phyloP scores from a whole-genome alignment of 2,329 filamentous ascomycete genomes.

The Penicillium sp. region DNA sequence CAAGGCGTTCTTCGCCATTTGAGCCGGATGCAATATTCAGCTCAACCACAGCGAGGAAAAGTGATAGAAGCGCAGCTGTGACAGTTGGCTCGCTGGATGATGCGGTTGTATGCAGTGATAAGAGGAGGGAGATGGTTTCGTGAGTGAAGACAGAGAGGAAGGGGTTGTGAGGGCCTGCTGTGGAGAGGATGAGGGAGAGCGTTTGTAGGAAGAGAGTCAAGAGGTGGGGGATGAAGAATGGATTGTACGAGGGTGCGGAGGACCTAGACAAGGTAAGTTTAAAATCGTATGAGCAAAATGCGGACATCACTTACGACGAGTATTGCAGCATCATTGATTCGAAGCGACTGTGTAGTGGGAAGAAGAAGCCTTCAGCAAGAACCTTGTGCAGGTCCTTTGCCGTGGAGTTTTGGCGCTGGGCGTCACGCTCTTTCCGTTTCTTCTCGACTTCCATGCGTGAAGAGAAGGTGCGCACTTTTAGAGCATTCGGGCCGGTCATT shows the following conservation, averaged over 20 bases:
- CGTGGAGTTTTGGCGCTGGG: constrained; percentile 54
- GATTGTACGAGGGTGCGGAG: constrained; percentile 46
- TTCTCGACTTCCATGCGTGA: constrained; percentile 67
- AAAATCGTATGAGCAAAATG: not conserved
- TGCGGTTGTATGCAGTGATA: constrained; percentile 57
- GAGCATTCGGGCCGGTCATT: constrained; percentile 70
- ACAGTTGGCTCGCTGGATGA: constrained; percentile 62
- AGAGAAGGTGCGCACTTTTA: constrained; percentile 88
- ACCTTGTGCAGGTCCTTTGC: constrained; percentile 75
- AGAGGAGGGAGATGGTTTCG: constrained; percentile 79
- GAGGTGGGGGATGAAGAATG: constrained; percentile 70
- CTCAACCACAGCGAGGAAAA: constrained; percentile 74
- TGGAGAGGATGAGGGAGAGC: constrained; percentile 74
- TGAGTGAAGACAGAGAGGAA: constrained; percentile 74
- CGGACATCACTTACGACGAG: constrained; percentile 43
- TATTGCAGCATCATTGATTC: constrained; percentile 58
- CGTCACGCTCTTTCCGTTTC: constrained; percentile 43
- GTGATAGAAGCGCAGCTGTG: constrained; percentile 71
- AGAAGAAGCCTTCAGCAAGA: constrained; percentile 75
- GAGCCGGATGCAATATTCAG: constrained; percentile 58
- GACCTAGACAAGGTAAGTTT: constrained; percentile 26
- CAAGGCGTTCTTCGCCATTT: constrained; percentile 63
- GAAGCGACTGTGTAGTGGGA: constrained; percentile 77
- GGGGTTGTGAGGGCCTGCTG: constrained; percentile 74
- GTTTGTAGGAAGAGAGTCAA: constrained; percentile 82